These are phyloP conservation scores for Fusarium pseudonygamai DNA, from an alignment of 2,329 filamentous ascomycete species.

Conservation along the genomic window DNA sequence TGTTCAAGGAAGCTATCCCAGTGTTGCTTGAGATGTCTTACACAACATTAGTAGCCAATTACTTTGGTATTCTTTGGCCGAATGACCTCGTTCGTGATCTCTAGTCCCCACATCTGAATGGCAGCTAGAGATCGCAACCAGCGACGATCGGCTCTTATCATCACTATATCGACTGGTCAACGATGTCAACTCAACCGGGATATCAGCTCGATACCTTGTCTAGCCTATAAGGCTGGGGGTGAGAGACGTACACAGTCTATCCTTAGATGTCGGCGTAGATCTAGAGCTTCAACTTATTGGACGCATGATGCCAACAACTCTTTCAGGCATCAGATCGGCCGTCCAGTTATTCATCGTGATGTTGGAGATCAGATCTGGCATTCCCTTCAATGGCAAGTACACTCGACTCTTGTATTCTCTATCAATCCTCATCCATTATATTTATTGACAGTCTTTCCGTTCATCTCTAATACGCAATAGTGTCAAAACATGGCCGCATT, in stretches of 20 bases:
- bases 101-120: constrained; percentile 3
- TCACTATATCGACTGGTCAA: constrained; percentile 13
- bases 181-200: not conserved
- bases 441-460: not conserved
- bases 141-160: constrained; percentile 19
- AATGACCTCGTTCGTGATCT: constrained; percentile 11
- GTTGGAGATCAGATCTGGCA: not conserved
- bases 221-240: constrained; percentile 10
- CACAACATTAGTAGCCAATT: not conserved
- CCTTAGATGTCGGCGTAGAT: not conserved
- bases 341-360: not conserved
- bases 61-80: not conserved
- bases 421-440: not conserved
- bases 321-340: not conserved
- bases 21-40: not conserved
- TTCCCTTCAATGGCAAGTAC: not conserved
- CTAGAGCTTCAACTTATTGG: not conserved
- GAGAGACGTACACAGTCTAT: not conserved
- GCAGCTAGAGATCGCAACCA: not conserved
- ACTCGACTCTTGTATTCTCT: not conserved
- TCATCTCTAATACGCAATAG: not conserved
- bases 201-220: not conserved
- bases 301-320: not conserved
- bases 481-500: constrained; percentile 2
- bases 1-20: constrained; percentile 5